Base-by-base conservation (phyloP, 208 protist genomes). In the Phytomonas francai region DNA sequence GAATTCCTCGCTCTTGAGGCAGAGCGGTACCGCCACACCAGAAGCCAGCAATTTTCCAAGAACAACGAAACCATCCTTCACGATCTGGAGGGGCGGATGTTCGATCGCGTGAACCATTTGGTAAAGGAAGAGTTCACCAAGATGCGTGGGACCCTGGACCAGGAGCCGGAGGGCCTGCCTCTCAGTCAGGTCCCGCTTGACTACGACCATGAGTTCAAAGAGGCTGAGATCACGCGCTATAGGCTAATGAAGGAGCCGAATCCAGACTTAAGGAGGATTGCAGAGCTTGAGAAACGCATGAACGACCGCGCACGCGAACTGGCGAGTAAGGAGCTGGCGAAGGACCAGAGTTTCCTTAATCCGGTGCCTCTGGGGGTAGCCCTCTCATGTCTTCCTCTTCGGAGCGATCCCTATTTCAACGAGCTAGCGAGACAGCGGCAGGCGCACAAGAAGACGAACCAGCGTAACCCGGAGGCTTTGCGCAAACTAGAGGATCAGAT, bases 281-380 rank as follows among this genome's bases (percentile, higher is more conserved):
- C 57, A 8, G 67, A 85, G 72, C 45, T 87, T 34, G 80, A 70
- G 63, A 32, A 84, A 82, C 54, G 67, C 61, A 84, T 93, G 84
- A 89, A 85, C 67, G 74, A 86, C 28, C 83, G 84, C 57, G 83
- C 74, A 12, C 71, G 85, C 58, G 84, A 87, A 72, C 64, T 93
- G 36, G 87, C 87, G 31, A 68, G 66, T 11, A 78, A 83, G 31
- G 76, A 86, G 8, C 69, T 93, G 11, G 74, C 70, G 11, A 78
- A 89, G 72, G 84, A 90, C 65, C 77, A 77, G 51, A 77, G 68
- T 22, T 91, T 88, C 73, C 83, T 89, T 54, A 77, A 91, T 74
- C 83, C 78, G 28, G 83, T 89, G 66, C 89, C 89, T 54, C 84
- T 91, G 74, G 89, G 89, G n/a, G 89, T 94, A 60, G 80, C 84